Conservation (phyloP, 768 basidiomycete genomes). For the Multifurca ochricompacta region DNA sequence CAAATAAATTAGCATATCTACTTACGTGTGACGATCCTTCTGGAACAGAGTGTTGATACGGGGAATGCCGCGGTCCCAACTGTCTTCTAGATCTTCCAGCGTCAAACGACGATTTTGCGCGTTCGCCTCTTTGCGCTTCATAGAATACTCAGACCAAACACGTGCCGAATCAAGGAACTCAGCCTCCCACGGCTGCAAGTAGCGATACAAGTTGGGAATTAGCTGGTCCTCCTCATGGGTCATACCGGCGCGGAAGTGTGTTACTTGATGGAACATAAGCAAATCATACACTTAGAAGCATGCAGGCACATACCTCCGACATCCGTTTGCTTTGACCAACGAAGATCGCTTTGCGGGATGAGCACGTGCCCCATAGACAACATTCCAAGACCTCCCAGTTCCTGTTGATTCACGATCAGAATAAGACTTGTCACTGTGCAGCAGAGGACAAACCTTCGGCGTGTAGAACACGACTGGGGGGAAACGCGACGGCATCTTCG, state of each 20-base stretch:
- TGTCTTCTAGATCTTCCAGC: constrained; percentile 95
- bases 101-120: constrained; percentile 96
- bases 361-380: constrained; percentile 99
- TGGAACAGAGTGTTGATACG: constrained; percentile 99
- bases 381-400: constrained; percentile 97
- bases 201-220: constrained; percentile 95
- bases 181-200: constrained; percentile 95
- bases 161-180: constrained; percentile 97
- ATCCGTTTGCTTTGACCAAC: constrained; percentile 98
- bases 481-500: constrained; percentile 99
- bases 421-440: constrained; percentile 1
- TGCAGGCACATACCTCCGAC: constrained; percentile 55
- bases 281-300: not conserved
- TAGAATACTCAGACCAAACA: constrained; percentile 98
- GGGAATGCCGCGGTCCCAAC: constrained; percentile 97
- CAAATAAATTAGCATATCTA: constrained; percentile 16
- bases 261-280: constrained; percentile 49
- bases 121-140: constrained; percentile 99
- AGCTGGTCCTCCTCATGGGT: constrained; percentile 91
- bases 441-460: constrained; percentile 53
- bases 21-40: constrained; percentile 89
- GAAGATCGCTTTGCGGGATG: constrained; percentile 94
- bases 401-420: constrained; percentile 34
- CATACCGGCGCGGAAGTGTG: constrained; percentile 99
- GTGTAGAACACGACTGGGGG: constrained; percentile 95